Percentiles rank a stretch among this genome's conserved stretches.
phyloP scores from a whole-genome alignment of 768 basidiomycete genomes.

The Hygrophorus russula region DNA sequence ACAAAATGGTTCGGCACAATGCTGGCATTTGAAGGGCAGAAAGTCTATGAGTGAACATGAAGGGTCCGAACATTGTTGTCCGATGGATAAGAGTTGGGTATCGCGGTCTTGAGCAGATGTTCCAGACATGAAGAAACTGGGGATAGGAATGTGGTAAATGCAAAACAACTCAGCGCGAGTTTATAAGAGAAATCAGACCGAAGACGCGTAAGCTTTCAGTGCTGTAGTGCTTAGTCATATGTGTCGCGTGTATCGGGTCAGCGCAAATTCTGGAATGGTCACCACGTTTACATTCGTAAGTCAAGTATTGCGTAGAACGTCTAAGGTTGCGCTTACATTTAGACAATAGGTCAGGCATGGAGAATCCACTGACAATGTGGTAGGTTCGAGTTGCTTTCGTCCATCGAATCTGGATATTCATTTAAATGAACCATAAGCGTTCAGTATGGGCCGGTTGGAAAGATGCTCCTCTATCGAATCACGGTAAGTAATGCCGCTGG shows the following conservation, averaged over 20 bases:
- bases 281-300: slow-evolving; percentile 34
- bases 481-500: slow-evolving; percentile 34
- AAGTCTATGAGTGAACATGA: slow-evolving; percentile 72
- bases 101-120: slow-evolving; percentile 25
- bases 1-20: slow-evolving; percentile 62
- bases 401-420: no score
- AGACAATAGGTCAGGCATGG: slow-evolving; percentile 62
- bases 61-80: slow-evolving; percentile 58
- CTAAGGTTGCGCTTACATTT: neutral
- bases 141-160: slow-evolving; percentile 10
- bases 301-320: neutral
- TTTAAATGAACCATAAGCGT: no score
- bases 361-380: slow-evolving; percentile 69
- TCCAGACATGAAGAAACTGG: slow-evolving; percentile 8
- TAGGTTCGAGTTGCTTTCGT: no score
- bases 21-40: slow-evolving; percentile 78
- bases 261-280: no score
- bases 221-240: neutral
- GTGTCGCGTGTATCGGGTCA: no score
- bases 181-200: neutral
- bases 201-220: slow-evolving; percentile 4
- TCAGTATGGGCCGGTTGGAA: slow-evolving; percentile 66
- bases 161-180: slow-evolving; percentile 2
- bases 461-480: slow-evolving; percentile 64
- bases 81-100: slow-evolving; percentile 51